These are phyloP conservation scores for Pseudogymnoascus sp. DNA, from an alignment of 2,329 filamentous ascomycete genomes.

Conservation along the genomic window DNA sequence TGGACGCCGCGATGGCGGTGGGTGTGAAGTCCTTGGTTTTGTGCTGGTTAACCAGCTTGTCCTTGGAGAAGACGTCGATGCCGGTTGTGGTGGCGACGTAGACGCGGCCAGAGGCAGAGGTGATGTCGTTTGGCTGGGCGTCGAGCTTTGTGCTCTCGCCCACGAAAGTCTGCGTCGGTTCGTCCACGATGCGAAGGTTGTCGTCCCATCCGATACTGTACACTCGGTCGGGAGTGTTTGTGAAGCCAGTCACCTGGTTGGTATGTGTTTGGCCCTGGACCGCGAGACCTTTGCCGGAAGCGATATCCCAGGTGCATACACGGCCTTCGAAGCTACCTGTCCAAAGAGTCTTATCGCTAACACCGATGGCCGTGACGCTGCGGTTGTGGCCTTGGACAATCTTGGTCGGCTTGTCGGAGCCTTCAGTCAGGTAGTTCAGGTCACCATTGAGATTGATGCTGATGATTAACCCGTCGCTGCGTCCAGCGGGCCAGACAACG, in stretches of 20 bases:
- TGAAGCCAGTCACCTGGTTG: constrained; percentile 76
- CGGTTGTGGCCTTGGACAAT: constrained; percentile 85
- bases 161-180: constrained; percentile 65
- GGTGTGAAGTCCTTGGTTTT: constrained; percentile 56
- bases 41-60: constrained; percentile 51
- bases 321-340: constrained; percentile 91
- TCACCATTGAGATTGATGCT: constrained; percentile 83
- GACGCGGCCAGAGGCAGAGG: constrained; percentile 42
- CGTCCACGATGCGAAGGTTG: constrained; percentile 70
- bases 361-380: constrained; percentile 70
- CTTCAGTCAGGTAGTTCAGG: constrained; percentile 77
- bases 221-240: constrained; percentile 53
- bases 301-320: constrained; percentile 75
- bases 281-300: constrained; percentile 57
- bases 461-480: constrained; percentile 80
- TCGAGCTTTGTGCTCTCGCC: constrained; percentile 60
- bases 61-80: constrained; percentile 52
- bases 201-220: constrained; percentile 95
- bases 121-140: constrained; percentile 73
- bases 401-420: constrained; percentile 58
- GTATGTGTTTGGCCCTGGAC: constrained; percentile 77
- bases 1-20: constrained; percentile 63
- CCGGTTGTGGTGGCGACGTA: constrained; percentile 46
- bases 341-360: constrained; percentile 60
- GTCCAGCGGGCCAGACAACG: constrained; percentile 77